Evolutionary conservation across 2,329 filamentous ascomycete species (phyloP), one percentile per base, ranked within the genome.

Genomic region (Chaetomium strumarium): DNA sequence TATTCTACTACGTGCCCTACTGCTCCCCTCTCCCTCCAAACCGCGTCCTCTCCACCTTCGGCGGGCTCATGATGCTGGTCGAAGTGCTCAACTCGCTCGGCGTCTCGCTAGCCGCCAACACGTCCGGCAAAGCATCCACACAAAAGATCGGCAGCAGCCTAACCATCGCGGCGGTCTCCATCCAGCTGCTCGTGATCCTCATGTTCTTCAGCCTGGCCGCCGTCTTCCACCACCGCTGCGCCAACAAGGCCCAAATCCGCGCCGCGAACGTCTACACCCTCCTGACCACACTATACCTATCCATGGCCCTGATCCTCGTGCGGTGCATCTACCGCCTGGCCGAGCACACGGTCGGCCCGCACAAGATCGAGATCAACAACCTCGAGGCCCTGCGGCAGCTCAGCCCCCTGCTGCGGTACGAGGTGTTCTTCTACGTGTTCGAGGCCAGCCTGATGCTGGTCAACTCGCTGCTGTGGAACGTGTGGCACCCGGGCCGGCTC

Each of bases 1-100:
- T 83, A 11, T 71, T 86, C 24, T 78, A 77, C 67, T 86, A 85
- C 64, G 72, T 84, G 2, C 83, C 83, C 0, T 78, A 81, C 61
- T 72, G 76, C 49, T 72, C 81, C 0, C 81, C 81, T 0, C 63
- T 80, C n/a, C 69, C 73, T 14, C 72, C 76, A 0, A 67, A 67
- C 51, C 67, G 67, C 16, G 73, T 79, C 24, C 60, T 78, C 12
- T 61, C 66, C 3, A 74, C 68, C 3, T 80, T 81, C 53, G 73
- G 73, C 12, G 66, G 64, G 2, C 61, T 80, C 2, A 73, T 74
- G 52, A 60, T 55, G 0, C 16, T 77, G 0, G 70, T 80, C 49
- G 77, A 80, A 52, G 53, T 63, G 1, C 63, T 79, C n/a, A 76
- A 76, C 58, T 68, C 65, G 2, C 60, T 74, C 13, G 75, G 75